Percentiles rank a stretch among this genome's conserved stretches.
These are phyloP conservation scores for Knoxia roxburghii DNA, from an alignment of 257 asterid species.

Conservation along the genomic window DNA sequence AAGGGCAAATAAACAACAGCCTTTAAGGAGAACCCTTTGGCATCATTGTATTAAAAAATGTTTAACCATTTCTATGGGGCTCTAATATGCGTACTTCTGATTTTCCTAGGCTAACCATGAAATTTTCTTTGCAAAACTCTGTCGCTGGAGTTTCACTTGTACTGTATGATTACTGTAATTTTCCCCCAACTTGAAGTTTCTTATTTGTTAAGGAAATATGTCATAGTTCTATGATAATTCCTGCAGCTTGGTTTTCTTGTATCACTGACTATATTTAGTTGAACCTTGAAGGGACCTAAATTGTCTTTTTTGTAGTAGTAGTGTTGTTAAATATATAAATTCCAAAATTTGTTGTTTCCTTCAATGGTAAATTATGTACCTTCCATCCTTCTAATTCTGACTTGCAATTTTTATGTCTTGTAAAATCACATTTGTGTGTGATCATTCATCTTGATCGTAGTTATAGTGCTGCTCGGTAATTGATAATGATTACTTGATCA, in stretches of 20 bases:
- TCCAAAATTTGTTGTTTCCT: background rate
- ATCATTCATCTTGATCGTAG: background rate
- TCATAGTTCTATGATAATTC: background rate
- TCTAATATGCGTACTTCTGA: background rate
- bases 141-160: background rate
- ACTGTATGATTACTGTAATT: background rate
- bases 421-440: background rate
- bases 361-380: background rate
- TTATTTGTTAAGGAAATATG: background rate
- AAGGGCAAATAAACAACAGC: background rate
- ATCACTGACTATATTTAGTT: background rate
- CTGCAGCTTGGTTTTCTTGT: background rate
- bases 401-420: background rate
- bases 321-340: background rate
- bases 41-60: background rate
- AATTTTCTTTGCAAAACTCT: background rate
- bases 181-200: background rate
- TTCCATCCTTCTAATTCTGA: background rate
- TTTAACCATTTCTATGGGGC: background rate
- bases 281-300: background rate
- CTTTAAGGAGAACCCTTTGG: background rate
- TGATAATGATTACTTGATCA: background rate
- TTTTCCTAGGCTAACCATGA: background rate
- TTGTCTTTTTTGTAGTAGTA: background rate
- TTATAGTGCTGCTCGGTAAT: background rate